Base-by-base conservation (phyloP, 2,329 filamentous ascomycete genomes). In the Fusarium foetens region DNA sequence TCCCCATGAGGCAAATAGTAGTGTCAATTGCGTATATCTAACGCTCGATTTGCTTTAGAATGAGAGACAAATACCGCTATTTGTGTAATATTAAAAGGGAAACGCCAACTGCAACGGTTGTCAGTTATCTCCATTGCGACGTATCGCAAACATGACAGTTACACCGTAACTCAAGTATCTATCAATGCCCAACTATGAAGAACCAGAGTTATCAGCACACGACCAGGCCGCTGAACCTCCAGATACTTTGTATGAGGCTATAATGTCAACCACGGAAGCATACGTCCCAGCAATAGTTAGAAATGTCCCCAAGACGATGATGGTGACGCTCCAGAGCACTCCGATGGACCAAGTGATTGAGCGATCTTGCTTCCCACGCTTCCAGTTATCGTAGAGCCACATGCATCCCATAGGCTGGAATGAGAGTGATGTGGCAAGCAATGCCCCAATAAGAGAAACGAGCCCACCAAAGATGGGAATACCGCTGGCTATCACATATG, bases 271-370 rank as follows among this genome's bases (percentile, higher is more conserved):
- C 8, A 86, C 72, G 2, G 83, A 82, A 4, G 83, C 83, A 59
- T 85, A 86, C 0, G 83, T 85, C 1, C 84, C 84, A 13, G 78
- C 81, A 48, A 85, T 72, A 73, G 82, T 85, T 2, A 85, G 53
- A 64, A 85, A 86, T 0, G 69, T 63, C 1, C 73, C 74, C 10
- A 69, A 8, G 1, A 43, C 13, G 7, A 73, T 66, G 1, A 73
- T 60, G 0, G 45, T 52, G 5, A 67, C 21, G 7, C 68, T 33
- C 66, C 65, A 72, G 1, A 43, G 19, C 17, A 63, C 67, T 8
- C 64, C 60, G 0, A 68, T 2, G 6, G 23, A 58, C 70, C 66
- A 73, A 17, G 39, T 42, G 2, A 35, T 8, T 4, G 63, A 53
- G 3, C 42, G 10, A 13, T 65, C 60, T 25, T 53, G 16, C 36